phyloP scores from a whole-genome alignment of 768 basidiomycete genomes.

The Leucocoprinus birnbaumii region DNA sequence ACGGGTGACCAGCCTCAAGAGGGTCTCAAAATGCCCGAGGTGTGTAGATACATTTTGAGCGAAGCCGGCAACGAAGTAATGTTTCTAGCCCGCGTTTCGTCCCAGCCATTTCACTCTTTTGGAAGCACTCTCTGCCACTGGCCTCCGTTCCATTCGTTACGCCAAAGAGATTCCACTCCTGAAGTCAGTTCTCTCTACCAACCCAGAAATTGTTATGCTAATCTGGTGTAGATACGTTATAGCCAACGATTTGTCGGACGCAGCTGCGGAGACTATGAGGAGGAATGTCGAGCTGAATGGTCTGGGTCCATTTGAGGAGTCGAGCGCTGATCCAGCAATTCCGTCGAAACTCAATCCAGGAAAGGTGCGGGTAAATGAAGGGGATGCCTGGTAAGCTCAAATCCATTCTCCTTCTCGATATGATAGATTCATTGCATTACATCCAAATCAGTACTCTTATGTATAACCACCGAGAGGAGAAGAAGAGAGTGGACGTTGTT shows the following conservation, averaged over 20 bases:
- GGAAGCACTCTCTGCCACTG: slow-evolving; percentile 95
- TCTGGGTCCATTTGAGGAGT: slow-evolving; percentile 40
- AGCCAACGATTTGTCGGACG: slow-evolving; percentile 88
- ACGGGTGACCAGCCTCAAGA: background rate
- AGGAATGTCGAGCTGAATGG: slow-evolving; percentile 84
- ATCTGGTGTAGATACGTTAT: slow-evolving; percentile 70
- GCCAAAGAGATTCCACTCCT: slow-evolving; percentile 94
- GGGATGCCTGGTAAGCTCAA: slow-evolving; percentile 82
- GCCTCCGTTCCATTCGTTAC: slow-evolving; percentile 93
- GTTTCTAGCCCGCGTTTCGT: slow-evolving; percentile 36
- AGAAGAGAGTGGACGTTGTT: slow-evolving; percentile 83
- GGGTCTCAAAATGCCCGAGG: background rate
- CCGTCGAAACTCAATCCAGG: slow-evolving; percentile 21
- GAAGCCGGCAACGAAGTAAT: background rate
- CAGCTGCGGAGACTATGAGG: slow-evolving; percentile 82
- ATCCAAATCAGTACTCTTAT: slow-evolving; percentile 43
- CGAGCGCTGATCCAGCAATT: slow-evolving; percentile 17
- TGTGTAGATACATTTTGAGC: background rate
- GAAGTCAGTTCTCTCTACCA: slow-evolving; percentile 49
- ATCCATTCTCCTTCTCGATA: background rate
- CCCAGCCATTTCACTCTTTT: slow-evolving; percentile 75
- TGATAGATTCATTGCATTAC: background rate
- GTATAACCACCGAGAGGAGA: slow-evolving; percentile 81
- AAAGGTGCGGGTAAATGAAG: slow-evolving; percentile 83
- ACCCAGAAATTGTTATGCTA: background rate